Evolutionary conservation across 495 filamentous ascomycete species (phyloP), one percentile per base, ranked within the genome.

Genomic region (Podospora bellae-mahoneyi): DNA sequence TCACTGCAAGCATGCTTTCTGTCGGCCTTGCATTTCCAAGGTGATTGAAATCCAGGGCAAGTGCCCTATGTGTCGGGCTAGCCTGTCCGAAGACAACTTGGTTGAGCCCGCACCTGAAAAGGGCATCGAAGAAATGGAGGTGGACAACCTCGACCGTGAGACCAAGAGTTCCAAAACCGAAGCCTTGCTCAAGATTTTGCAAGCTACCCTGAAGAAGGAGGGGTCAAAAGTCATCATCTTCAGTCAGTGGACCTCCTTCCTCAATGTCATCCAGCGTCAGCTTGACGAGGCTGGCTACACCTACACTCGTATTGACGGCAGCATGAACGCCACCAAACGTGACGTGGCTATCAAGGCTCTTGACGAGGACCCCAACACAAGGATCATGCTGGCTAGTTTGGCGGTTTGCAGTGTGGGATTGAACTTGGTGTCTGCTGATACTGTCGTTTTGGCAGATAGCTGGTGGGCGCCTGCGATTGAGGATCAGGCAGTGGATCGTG

Each of bases 381-480:
- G 86, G 18, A 87, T 98, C 71, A 84, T 98, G 77, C 89, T 98
- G 1, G 93, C 93, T 6, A 91, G 88, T 73, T 80, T 98, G 23
- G 87, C 84, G 13, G 94, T 96, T 15, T 93, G 91, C 76, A 89
- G 87, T 54, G 93, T 98, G 18, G 94, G 94, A 1, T 82, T 98
- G 54, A 97, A 98, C 71, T 86, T 98, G 16, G 90, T 93, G 0
- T 89, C 91, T 0, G 94, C 94, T 1, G 93, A 94, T 65, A 93
- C 94, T 27, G 92, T 95, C 60, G 88, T 97, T 18, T 82, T 97
- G 7, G 84, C 87, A 0, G 94, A 98, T 74, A 89, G 85, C 58
- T 97, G 82, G 94, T 97, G 94, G 92, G 92, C 93, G 3, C 92
- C 93, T 0, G 93, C 92, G 0, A 94, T 97, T 67, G 94, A 98